A percentile compares a stretch with the other conserved stretches of the same genome.
These are phyloP conservation scores for Arthrinium phaeospermum DNA, from an alignment of 2,329 filamentous ascomycete species.

Conservation along the genomic window DNA sequence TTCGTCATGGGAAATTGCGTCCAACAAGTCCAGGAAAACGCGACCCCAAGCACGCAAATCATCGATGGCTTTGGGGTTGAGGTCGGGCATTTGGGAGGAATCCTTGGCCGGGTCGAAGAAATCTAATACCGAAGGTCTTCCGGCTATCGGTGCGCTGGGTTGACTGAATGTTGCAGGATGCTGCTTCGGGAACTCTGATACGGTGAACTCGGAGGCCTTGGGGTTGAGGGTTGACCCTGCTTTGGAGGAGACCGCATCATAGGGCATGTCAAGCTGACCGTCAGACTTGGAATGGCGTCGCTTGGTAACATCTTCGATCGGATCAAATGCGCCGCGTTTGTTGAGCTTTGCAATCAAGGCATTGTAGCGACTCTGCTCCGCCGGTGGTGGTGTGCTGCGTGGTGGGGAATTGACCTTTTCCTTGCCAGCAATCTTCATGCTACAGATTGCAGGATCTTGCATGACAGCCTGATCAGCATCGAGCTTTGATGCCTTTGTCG, in stretches of 20 bases:
- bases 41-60: constrained; percentile 7
- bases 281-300: neutral
- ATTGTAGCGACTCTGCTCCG: neutral
- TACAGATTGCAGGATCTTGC: constrained; percentile 8
- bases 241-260: neutral
- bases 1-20: neutral
- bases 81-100: neutral
- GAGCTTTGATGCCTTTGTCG: neutral
- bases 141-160: neutral
- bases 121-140: neutral
- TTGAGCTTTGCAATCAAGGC: constrained; percentile 19
- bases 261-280: neutral
- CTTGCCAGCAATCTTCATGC: neutral
- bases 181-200: neutral
- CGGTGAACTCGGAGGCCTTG: constrained; percentile 33
- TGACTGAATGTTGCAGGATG: constrained; percentile 13
- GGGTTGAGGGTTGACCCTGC: constrained; percentile 33
- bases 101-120: neutral
- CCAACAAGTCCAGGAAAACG: neutral
- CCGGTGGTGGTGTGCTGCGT: neutral
- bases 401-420: neutral
- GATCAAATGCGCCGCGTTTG: neutral
- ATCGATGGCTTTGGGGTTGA: neutral
- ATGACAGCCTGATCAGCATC: constrained; percentile 11
- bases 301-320: neutral